Evolutionary conservation across 1,284 basidiomycete genomes (phyloP), one percentile per base, ranked within the genome.

Genomic region (Ceratobasidium sp.): DNA sequence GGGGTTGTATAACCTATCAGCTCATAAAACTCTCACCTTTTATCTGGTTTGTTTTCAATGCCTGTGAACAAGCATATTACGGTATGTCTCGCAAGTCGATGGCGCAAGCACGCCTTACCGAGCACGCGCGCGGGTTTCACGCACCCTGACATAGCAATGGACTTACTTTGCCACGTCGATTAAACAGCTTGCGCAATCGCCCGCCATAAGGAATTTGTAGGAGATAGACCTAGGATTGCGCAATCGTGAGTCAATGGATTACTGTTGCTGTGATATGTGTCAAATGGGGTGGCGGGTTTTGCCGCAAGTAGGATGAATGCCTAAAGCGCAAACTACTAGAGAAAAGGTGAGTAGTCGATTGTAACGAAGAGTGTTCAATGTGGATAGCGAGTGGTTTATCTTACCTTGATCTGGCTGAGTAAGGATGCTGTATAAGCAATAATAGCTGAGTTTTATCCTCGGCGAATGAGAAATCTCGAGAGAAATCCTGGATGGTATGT

Each of bases 21-120:
- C 17, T 33, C 27, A 17, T 24, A n/a, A 11, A 33, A 29, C 17
- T 53, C 51, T n/a, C 51, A 45, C 53, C 44, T 56, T 69, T 56
- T 56, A 57, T 27, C 27, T 41, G 36, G 36, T 41, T 41, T 41
- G 19, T 17, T 15, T 41, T 15, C 17, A 19, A 19, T 5, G 11
- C 5, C 54, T 60, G 11, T 56, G 36, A 14, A 56, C 29, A 22
- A 9, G 31, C 9, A n/a, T 2, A 69, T 57, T 47, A 29, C 64
- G 24, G 29, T 27, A 69, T 33, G 56, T 33, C 9, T 69, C 66
- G 53, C 66, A 69, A 69, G 66, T 22, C 19, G 66, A 69, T 69
- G 66, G 51, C 36, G 66, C 66, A 57, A 69, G 66, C 66, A 69
- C 66, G 66, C 36, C 66, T 69, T 69, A 69, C 51, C 27, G 51